A percentile compares a stretch with the other conserved stretches of the same genome.
Evolutionary conservation across 345 rosid genomes (phyloP).

Genomic region (Citropsis articulata): DNA sequence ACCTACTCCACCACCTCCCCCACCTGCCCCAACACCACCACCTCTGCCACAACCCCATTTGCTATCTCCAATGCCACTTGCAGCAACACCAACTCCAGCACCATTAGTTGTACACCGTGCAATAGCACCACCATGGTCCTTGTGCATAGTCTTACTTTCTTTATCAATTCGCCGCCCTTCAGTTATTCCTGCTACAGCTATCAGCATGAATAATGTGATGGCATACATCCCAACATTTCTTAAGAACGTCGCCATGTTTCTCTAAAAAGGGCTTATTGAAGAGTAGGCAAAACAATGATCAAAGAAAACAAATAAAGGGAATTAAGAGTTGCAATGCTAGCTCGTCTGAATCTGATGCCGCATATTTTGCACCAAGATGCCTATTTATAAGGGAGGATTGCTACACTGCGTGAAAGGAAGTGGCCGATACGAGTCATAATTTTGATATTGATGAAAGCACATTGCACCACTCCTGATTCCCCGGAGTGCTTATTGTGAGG

Average conservation of each 20-base stretch:
- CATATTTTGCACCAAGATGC: neutral
- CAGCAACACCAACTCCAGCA: neutral
- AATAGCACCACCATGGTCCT: neutral
- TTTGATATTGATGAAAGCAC: neutral
- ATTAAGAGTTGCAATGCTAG: neutral
- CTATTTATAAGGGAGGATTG: neutral
- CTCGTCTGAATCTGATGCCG: constrained; percentile 2
- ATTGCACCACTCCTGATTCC: neutral
- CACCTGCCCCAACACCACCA: no score
- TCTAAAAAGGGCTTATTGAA: neutral
- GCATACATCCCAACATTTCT: neutral
- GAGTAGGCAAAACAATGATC: neutral
- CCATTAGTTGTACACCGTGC: neutral
- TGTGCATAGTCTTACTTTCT: neutral
- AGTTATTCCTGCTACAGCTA: neutral
- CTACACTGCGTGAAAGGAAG: neutral
- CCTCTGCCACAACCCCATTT: neutral
- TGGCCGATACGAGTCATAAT: neutral
- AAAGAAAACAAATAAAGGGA: no score
- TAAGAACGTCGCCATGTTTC: neutral
- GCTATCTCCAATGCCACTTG: neutral
- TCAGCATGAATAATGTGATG: neutral
- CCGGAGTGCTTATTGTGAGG: neutral
- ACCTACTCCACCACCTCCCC: neutral
- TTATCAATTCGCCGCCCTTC: neutral